Evolutionary conservation across 805 yeast genomes (phyloP), one percentile per base, ranked within the genome.

Genomic region (Candida ulmi): DNA sequence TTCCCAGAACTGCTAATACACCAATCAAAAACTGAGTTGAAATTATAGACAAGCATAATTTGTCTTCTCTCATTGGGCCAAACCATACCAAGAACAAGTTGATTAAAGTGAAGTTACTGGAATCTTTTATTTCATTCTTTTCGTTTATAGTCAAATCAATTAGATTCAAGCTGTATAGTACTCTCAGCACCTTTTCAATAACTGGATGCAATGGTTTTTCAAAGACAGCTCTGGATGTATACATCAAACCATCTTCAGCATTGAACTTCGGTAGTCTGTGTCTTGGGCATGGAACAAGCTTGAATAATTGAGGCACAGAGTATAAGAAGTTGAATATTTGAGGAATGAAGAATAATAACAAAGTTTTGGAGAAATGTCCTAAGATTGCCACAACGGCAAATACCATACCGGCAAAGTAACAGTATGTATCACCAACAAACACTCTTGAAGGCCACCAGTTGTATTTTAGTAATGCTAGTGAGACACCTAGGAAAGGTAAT

Each of bases 381-480:
- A 87, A 71, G 27, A 93, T 93, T 1, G 97, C 98, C 24, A 87
- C 96, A 21, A 90, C 93, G 0, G 98, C 99, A 62, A 93, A 88
- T 1, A 93, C 95, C 99, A 93, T 93, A 4, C 99, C 99, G 19
- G 96, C 88, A 61, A 93, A 90, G 63, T 93, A 93, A 64, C 99
- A 93, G 68, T 84, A 93, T 1, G 99, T 91, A 58, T 93, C 99
- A 24, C 99, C 99, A 8, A 93, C 99, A 64, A 93, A 93, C 1
- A 88, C 98, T 41, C 65, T 65, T 0, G 99, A 88, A 1, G 99
- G 99, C 67, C 71, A 93, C 83, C 90, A 84, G 58, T 93, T 93
- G 67, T 71, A 82, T 50, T 75, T 77, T 50, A 85, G 74, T 40
- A 93, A 64, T 0, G 85, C 95, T 2, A 81, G 45, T 0, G 95